Evolutionary conservation across 495 filamentous ascomycete species (phyloP), one percentile per base, ranked within the genome.

Genomic region (Penicillium steckii): DNA sequence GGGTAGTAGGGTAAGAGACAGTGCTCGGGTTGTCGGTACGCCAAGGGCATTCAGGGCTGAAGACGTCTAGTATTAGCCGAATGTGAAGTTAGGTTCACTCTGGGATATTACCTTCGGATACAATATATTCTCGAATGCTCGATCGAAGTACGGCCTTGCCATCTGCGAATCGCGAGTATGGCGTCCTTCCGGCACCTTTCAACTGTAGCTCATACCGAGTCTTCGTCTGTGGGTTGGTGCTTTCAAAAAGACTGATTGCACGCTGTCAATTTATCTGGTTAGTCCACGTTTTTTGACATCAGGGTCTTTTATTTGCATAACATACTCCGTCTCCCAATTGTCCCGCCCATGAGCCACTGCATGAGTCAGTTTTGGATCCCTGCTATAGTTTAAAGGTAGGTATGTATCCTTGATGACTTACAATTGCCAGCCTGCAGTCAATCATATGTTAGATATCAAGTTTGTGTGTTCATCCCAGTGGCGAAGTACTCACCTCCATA

Each of bases 131-230:
- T 29, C 94, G 82, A 51, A 98, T 95, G 62, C 88, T 93, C 23
- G 86, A 91, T 41, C 94, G 75, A 18, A 98, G 76, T 9, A 97
- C 94, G 2, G 94, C 94, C 63, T 94, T 93, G 23, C 94, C 94
- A 70, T 98, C 94, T n/a, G 94, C 94, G 59, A 97, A 98, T 10
- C 94, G 86, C 18, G 89, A 94, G 67, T 97, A 98, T 0, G 94
- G 94, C 3, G 94, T 98, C 56, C 83, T 75, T 3, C 94, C 94
- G 22, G 94, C 93, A 19, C 94, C 94, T 70, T 95, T 98, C 42
- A 98, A 78, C 63, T 97, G 94, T 8, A 97, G 64, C 68, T 98
- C 94, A 65, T 94, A 96, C 4, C 91, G 80, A 13, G 59, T 74
- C 1, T 80, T 78, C 1, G 90, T 90, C 0, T 65, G 53, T 13